These are phyloP conservation scores for Cryptosporidium andersoni DNA, from an alignment of 169 alveolate genomes.

Conservation along the genomic window DNA sequence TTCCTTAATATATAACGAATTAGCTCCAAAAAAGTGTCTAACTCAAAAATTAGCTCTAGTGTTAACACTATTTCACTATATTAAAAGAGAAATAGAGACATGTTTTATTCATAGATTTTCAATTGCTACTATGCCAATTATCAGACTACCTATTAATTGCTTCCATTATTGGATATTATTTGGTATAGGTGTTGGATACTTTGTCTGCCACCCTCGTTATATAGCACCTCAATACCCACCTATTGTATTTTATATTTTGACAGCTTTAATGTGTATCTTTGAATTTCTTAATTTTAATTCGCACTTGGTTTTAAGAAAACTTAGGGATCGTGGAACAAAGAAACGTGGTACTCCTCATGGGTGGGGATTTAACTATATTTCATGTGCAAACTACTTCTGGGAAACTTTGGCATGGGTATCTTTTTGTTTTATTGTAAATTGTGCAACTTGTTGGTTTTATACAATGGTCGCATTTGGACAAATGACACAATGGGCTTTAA, in stretches of 20 bases:
- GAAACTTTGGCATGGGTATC: conserved; percentile 94
- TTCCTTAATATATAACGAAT: conserved; percentile 78
- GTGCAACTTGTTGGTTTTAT: conserved; percentile 81
- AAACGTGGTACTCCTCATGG: conserved; percentile 93
- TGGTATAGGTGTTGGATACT: conserved; percentile 90
- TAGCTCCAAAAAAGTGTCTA: conserved; percentile 72
- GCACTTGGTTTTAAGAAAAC: conserved; percentile 91
- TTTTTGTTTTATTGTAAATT: conserved; percentile 84
- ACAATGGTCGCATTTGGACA: conserved; percentile 81
- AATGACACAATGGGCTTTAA: conserved; percentile 92
- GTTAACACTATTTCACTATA: conserved; percentile 91
- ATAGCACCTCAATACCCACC: conserved; percentile 77
- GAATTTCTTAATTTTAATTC: conserved; percentile 93
- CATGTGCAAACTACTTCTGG: conserved; percentile 98
- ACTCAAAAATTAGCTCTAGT: conserved; percentile 81
- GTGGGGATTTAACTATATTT: conserved; percentile 93
- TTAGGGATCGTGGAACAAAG: conserved; percentile 91
- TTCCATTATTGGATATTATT: conserved; percentile 95
- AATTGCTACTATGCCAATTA: conserved; percentile 96
- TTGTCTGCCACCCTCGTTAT: conserved; percentile 93
- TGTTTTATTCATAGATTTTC: conserved; percentile 95
- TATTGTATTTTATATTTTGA: conserved; percentile 72
- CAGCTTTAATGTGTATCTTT: conserved; percentile 79
- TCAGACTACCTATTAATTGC: conserved; percentile 92
- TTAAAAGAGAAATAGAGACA: conserved; percentile 96